These are phyloP conservation scores for Pelargonium fulgidum DNA, from an alignment of 441 rosid genomes.

Conservation along the genomic window DNA sequence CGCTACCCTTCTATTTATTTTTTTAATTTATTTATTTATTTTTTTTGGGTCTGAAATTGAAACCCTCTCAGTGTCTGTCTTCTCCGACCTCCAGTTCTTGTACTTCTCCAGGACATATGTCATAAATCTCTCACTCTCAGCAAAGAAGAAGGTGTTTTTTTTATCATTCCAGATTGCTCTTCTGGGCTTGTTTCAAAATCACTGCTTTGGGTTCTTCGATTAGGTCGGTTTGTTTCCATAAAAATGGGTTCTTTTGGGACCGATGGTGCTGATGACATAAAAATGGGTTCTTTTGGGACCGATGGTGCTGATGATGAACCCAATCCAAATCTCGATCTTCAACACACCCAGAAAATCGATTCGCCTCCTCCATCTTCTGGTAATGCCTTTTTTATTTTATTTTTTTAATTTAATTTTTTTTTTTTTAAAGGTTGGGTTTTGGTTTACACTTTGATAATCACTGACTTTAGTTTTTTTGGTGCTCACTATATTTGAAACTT, in stretches of 20 bases:
- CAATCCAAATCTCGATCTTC: constrained; percentile 17
- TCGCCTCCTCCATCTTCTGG: constrained; percentile 35
- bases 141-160: not conserved
- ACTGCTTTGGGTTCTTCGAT: not conserved
- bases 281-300: too few relatives aligned
- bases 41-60: not conserved
- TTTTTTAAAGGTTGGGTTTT: not conserved
- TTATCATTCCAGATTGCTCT: not conserved
- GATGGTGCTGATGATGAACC: constrained; percentile 18
- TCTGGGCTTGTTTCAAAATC: not conserved
- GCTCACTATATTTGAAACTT: too few relatives aligned
- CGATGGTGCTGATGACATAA: too few relatives aligned
- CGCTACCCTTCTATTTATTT: not conserved
- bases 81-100: not conserved
- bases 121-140: too few relatives aligned
- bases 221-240: constrained; percentile 1
- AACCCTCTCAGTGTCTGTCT: not conserved
- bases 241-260: constrained; percentile 41
- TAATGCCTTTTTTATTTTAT: constrained; percentile 16
- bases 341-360: constrained; percentile 36
- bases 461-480: not conserved
- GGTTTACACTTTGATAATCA: not conserved
- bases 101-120: not conserved
- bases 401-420: not conserved
- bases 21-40: too few relatives aligned